phyloP scores from a whole-genome alignment of 139 green algal species.

The Chlamydomonas incerta region DNA sequence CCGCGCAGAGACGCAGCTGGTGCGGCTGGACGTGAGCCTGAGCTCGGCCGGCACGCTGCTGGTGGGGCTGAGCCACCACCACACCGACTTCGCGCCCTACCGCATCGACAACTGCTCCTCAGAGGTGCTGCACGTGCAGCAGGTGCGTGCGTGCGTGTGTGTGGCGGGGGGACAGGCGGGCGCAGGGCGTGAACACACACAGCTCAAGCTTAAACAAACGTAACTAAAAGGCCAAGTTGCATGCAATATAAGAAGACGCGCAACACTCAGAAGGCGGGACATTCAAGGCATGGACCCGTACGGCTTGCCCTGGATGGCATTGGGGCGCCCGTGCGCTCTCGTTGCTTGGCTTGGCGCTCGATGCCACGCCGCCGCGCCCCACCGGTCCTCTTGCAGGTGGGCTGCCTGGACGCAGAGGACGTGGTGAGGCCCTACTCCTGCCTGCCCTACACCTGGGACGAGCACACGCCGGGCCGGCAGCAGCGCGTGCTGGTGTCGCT shows the following conservation, averaged over 20 bases:
- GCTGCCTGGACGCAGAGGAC: constrained; percentile 76
- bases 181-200: too few species aligned
- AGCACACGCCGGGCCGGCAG: constrained; percentile 62
- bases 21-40: constrained; percentile 70
- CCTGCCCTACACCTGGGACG: constrained; percentile 89
- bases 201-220: too few species aligned
- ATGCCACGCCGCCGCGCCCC: too few species aligned
- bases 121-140: constrained; percentile 75
- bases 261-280: too few species aligned
- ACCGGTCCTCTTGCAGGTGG: constrained; percentile 30
- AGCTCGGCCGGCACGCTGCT: constrained; percentile 47
- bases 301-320: too few species aligned
- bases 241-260: too few species aligned
- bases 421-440: constrained; percentile 85
- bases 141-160: constrained; percentile 34
- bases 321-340: too few species aligned
- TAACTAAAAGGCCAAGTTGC: too few species aligned
- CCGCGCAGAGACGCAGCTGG: constrained; percentile 74
- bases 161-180: too few species aligned
- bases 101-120: constrained; percentile 89
- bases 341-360: too few species aligned
- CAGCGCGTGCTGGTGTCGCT: constrained; percentile 73
- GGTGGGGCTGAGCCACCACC: constrained; percentile 64
- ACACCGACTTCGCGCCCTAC: constrained; percentile 56
- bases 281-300: too few species aligned